Conservation (phyloP, 2,329 filamentous ascomycete species). For the Byssoonygena ceratinophila region DNA sequence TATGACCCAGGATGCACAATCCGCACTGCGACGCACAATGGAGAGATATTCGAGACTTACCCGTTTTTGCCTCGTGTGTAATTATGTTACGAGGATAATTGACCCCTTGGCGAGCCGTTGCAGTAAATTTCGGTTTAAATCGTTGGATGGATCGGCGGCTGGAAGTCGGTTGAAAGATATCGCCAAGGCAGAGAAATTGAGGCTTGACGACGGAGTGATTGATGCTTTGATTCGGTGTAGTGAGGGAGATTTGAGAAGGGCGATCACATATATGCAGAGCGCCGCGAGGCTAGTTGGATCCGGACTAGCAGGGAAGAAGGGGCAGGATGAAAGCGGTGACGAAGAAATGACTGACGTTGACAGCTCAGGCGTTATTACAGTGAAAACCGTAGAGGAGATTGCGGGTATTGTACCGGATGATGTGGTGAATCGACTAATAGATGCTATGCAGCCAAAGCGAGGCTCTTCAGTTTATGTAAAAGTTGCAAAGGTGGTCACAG, state of each 20-base stretch:
- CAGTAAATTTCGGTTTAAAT: slow-evolving; percentile 97
- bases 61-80: slow-evolving; percentile 93
- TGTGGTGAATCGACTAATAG: slow-evolving; percentile 59
- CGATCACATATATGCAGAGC: slow-evolving; percentile 91
- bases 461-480: slow-evolving; percentile 57
- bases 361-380: slow-evolving; percentile 50
- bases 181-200: slow-evolving; percentile 65
- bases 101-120: slow-evolving; percentile 88
- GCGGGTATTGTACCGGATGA: slow-evolving; percentile 78
- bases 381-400: slow-evolving; percentile 81
- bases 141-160: slow-evolving; percentile 76
- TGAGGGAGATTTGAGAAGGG: slow-evolving; percentile 89
- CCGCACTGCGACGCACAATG: slow-evolving; percentile 87
- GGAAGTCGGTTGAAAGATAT: slow-evolving; percentile 71
- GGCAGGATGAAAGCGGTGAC: slow-evolving; percentile 42
- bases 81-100: slow-evolving; percentile 97
- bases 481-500: slow-evolving; percentile 69
- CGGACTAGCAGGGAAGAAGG: slow-evolving; percentile 33
- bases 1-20: slow-evolving; percentile 98
- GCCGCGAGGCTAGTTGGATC: slow-evolving; percentile 80
- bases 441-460: slow-evolving; percentile 63
- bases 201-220: slow-evolving; percentile 64
- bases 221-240: slow-evolving; percentile 77
- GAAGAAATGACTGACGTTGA: slow-evolving; percentile 47
- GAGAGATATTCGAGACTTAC: slow-evolving; percentile 96